phyloP scores from a whole-genome alignment of 176 grass and related monocot species.

The Stipa capillata region DNA sequence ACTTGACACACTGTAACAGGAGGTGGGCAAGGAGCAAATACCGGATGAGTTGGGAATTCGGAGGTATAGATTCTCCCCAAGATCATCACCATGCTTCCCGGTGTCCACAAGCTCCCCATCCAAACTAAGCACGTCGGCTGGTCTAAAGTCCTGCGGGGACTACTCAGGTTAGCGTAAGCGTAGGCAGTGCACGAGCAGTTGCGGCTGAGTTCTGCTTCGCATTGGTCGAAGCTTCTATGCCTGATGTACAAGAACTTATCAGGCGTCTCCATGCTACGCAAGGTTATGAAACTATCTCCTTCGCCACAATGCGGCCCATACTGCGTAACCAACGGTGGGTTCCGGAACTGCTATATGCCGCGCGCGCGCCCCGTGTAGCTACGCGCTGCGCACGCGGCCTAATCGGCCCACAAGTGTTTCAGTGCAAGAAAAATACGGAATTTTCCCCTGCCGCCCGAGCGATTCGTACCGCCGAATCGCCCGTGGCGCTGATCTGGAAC shows the following conservation, averaged over 20 bases:
- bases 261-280: neutral
- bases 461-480: neutral
- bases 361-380: too few relatives aligned
- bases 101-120: slow-evolving; percentile 39
- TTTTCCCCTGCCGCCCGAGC: too few relatives aligned
- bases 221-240: slow-evolving; percentile 14
- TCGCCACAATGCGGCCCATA: neutral
- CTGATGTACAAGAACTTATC: slow-evolving; percentile 15
- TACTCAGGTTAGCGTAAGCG: slow-evolving; percentile 11
- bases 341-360: too few relatives aligned
- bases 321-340: too few relatives aligned
- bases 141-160: neutral
- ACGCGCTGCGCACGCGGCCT: too few relatives aligned
- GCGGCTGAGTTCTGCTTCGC: slow-evolving; percentile 15
- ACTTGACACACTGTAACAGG: neutral
- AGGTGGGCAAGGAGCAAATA: neutral
- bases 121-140: slow-evolving; percentile 46
- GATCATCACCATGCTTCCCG: neutral
- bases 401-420: too few relatives aligned
- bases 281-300: neutral
- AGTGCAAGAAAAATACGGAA: too few relatives aligned
- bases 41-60: slow-evolving; percentile 3
- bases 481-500: too few relatives aligned
- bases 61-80: slow-evolving; percentile 44
- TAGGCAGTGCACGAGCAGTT: slow-evolving; percentile 58